Evolutionary conservation across 78 protist genomes (phyloP), one percentile per base, ranked within the genome.

Genomic region (Emiliania huxleyi): DNA sequence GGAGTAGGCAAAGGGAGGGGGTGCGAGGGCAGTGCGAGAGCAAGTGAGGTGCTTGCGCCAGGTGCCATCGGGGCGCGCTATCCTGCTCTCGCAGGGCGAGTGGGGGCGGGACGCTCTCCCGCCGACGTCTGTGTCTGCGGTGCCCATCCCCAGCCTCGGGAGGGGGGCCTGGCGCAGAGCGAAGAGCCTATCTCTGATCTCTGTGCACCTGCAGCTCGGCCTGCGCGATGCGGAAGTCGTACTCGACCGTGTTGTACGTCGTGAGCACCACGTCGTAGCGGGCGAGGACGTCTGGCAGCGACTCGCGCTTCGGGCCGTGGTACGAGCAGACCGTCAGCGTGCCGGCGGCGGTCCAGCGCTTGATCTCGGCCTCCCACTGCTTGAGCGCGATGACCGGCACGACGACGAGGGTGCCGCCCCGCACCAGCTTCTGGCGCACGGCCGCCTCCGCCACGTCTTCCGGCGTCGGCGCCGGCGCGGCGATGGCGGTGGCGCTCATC

Each of bases 331-430:
- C 87, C 40, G 38, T 12, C 42, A 95, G 94, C 0, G 94, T 25
- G 37, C 91, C 94, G 21, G 92, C 89, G 42, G 35, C 40, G 15
- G 94, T 56, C 79, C 84, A 29, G 62, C 49, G 52, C 35, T 1
- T 49, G 44, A 95, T 46, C 91, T 95, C 96, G 22, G 56, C 19
- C 38, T 8, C 45, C 94, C 93, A 94, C 89, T 94, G 95, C 75
- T n/a, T 43, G 73, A 95, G 37, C 11, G 95, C 94, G 48, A 91
- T 71, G 37, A 69, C 55, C 23, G 96, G 96, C 18, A 93, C 77
- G 26, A 94, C 44, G 21, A 94, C 93, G 26, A 94, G 94, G 19
- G 93, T 94, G 62, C 91, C 49, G 29, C 71, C 87, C n/a, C 38
- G 46, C 40, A 1, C 23, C 6, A 37, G 44, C 46, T 77, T 35